Evolutionary conservation across 192 early-diverging fungal species (phyloP), one percentile per base, ranked within the genome.

Genomic region (Chytriomyces sp.): DNA sequence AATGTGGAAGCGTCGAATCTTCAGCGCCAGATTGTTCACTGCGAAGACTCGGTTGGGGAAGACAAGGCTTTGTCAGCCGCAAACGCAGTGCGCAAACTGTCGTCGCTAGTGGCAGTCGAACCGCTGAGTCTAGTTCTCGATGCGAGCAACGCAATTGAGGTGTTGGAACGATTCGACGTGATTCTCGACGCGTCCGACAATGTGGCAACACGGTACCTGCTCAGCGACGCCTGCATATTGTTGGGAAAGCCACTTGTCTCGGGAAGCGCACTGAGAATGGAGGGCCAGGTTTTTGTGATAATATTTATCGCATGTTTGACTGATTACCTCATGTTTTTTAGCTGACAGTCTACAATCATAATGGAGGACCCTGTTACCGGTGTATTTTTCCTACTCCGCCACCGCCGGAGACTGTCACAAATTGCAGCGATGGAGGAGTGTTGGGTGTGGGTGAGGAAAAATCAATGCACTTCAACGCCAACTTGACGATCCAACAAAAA

Each of bases 361-460:
- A 88, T 32, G 87, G 86, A 34, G 93, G 95, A 17, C 97, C 97
- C 14, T 99, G 97, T 80, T 99, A 96, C 77, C 89, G 97, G 39
- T 99, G 97, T 76, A 78, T 99, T 66, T 96, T 95, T 75, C 96
- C 97, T 0, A 88, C 75, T 36, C 97, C 97, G 22, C 97, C 97
- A 19, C 94, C 96, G 25, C 78, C 92, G 3, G 93, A 92, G 58
- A 86, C 93, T 5, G 90, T 97, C 34, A 88, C 90, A 34, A 95
- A 92, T 77, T 99, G 97, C 81, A 85, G 86, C 22, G 96, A 98
- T 75, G 91, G 89, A 1, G 97, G 97, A 8, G 95, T 99, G 19
- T 77, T 99, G 33, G 97, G 97, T 22, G 93, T 88, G 28, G 89
- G 91, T 90, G 78, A 57, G 76, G n/a, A 22, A 49, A 49, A 49